Evolutionary conservation across 2,329 filamentous ascomycete species (phyloP).

Genomic region (Talaromyces sp.): DNA sequence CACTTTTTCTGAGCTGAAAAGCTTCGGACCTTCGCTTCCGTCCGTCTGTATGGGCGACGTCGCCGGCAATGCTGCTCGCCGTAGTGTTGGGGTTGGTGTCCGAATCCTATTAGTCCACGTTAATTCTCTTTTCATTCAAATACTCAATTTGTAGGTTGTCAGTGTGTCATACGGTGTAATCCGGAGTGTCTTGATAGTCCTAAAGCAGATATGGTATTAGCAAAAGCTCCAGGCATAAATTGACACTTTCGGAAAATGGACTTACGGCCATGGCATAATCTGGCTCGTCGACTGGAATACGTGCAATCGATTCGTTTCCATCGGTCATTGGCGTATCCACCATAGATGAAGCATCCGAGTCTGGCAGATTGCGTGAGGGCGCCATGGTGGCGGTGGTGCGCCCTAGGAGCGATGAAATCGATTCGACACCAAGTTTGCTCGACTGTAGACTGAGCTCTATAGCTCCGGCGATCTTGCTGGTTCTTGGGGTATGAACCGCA

Average conservation of each 20-base stretch:
- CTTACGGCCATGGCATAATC: slow-evolving; percentile 43
- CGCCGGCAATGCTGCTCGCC: slow-evolving; percentile 82
- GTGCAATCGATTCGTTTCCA: slow-evolving; percentile 33
- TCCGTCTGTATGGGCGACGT: slow-evolving; percentile 64
- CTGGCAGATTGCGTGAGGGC: slow-evolving; percentile 32
- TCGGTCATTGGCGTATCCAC: slow-evolving; percentile 49
- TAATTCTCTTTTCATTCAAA: neutral
- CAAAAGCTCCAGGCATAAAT: neutral
- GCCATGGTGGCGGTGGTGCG: slow-evolving; percentile 35
- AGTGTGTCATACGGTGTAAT: slow-evolving; percentile 48
- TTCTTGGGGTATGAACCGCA: neutral
- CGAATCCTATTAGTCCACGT: slow-evolving; percentile 49
- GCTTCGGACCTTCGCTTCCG: slow-evolving; percentile 82
- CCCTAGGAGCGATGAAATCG: neutral
- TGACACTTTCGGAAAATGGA: slow-evolving; percentile 11
- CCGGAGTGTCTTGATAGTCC: slow-evolving; percentile 58
- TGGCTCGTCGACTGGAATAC: slow-evolving; percentile 34
- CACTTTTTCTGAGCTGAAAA: slow-evolving; percentile 83
- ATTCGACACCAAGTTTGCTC: slow-evolving; percentile 10
- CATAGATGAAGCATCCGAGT: slow-evolving; percentile 42
- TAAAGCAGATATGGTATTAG: slow-evolving; percentile 22
- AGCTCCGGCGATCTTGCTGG: neutral
- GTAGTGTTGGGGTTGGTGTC: slow-evolving; percentile 65
- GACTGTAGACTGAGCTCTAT: slow-evolving; percentile 9
- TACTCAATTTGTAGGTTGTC: neutral